Evolutionary conservation across 1,139 yeast species (phyloP).

Genomic region (Schwanniomyces etchellsii): DNA sequence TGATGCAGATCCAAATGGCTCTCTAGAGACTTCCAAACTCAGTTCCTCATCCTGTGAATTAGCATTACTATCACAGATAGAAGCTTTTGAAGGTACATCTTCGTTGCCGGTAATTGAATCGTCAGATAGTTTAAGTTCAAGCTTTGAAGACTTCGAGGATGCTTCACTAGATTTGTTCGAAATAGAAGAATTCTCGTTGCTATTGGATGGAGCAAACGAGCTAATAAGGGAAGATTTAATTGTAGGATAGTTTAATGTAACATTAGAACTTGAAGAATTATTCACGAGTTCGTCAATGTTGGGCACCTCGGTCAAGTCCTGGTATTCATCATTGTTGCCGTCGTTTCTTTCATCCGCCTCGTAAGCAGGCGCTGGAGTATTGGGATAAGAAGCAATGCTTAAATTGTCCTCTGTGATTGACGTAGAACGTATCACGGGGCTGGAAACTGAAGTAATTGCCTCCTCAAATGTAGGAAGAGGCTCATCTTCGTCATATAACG

Average conservation of each 20-base stretch:
- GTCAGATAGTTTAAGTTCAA: neutral
- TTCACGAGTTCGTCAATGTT: conserved; percentile 22
- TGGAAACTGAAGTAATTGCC: conserved; percentile 31
- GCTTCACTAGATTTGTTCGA: neutral
- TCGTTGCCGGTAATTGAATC: too few relatives aligned
- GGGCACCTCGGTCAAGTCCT: too few relatives aligned
- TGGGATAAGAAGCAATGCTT: conserved; percentile 30
- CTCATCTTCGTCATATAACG: conserved; percentile 20
- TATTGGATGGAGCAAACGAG: conserved; percentile 18
- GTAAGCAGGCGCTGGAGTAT: conserved; percentile 35
- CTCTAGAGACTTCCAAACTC: too few relatives aligned
- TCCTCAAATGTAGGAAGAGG: conserved; percentile 57
- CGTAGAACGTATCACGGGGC: conserved; percentile 31
- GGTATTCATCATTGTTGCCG: conserved; percentile 1
- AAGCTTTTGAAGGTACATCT: too few relatives aligned
- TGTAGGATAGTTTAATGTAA: conserved; percentile 10
- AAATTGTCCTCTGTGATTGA: conserved; percentile 32
- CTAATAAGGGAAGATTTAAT: conserved; percentile 19
- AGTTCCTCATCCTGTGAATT: neutral
- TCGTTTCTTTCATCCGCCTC: conserved; percentile 10
- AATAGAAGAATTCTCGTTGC: neutral
- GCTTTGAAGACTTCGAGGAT: neutral
- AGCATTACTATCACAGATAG: too few relatives aligned
- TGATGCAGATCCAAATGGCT: too few relatives aligned
- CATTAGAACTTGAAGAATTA: conserved; percentile 3